A percentile compares a stretch with the other conserved stretches of the same genome.
phyloP scores from a whole-genome alignment of 805 yeast species.

The Torulaspora delbrueckii region DNA sequence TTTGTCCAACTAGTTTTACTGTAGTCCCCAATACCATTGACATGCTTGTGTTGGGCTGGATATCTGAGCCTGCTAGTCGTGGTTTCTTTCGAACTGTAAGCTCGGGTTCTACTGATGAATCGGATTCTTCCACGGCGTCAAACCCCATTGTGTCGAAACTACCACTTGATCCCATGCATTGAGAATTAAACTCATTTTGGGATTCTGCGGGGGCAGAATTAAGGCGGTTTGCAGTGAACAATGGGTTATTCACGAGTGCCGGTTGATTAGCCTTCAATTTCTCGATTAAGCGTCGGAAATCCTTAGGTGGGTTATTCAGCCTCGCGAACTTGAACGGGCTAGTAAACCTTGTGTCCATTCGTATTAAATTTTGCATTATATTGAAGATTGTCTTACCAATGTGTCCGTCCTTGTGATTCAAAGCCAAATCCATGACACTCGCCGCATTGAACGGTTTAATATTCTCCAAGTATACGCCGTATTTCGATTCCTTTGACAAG shows the following conservation, averaged over 20 bases:
- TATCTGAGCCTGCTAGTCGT: background rate
- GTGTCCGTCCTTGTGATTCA: background rate
- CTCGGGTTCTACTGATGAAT: slow-evolving; percentile 1
- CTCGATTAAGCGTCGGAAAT: slow-evolving; percentile 11
- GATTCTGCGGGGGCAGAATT: slow-evolving; percentile 3
- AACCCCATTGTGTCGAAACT: slow-evolving; percentile 7
- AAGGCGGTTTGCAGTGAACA: slow-evolving; percentile 9
- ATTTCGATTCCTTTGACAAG: slow-evolving; percentile 6
- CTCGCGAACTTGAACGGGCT: slow-evolving; percentile 22
- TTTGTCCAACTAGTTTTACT: background rate
- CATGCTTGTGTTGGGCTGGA: slow-evolving; percentile 1
- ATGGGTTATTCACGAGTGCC: slow-evolving; percentile 13
- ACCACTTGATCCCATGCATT: slow-evolving; percentile 5
- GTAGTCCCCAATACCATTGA: slow-evolving; percentile 1
- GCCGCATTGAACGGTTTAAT: slow-evolving; percentile 13
- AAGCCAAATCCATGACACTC: slow-evolving; percentile 6
- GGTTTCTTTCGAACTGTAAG: background rate
- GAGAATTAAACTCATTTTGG: slow-evolving; percentile 14
- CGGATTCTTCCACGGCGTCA: slow-evolving; percentile 10
- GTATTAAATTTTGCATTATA: slow-evolving; percentile 21
- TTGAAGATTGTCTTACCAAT: slow-evolving; percentile 7
- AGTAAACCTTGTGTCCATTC: slow-evolving; percentile 12
- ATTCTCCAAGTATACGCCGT: slow-evolving; percentile 14
- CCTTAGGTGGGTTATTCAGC: slow-evolving; percentile 12
- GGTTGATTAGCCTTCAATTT: background rate